phyloP scores from a whole-genome alignment of 2,329 filamentous ascomycete species.

The Ophiostoma perfectum region DNA sequence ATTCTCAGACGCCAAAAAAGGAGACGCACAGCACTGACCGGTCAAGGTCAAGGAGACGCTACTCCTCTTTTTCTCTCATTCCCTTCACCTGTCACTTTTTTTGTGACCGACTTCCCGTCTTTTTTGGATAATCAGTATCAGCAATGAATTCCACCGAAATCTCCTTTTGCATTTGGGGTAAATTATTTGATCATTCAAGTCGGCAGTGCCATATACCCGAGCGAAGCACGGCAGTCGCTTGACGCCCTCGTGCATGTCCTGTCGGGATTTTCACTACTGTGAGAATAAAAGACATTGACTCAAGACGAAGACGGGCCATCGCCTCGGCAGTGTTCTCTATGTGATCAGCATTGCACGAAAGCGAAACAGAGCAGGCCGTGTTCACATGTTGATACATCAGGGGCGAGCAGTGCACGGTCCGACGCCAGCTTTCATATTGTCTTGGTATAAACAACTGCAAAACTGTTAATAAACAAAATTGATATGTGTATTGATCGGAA shows the following conservation, averaged over 20 bases:
- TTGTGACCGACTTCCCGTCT: neutral
- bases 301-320: too few relatives aligned
- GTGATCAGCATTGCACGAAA: neutral
- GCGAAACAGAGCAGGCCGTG: neutral
- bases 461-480: neutral
- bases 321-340: neutral
- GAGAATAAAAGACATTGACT: too few relatives aligned
- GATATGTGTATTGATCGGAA: neutral
- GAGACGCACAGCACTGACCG: neutral
- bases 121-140: neutral
- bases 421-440: neutral
- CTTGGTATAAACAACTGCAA: neutral
- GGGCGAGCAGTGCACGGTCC: neutral
- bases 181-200: neutral
- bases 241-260: too few relatives aligned
- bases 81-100: slow-evolving; percentile 1
- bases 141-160: neutral
- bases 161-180: neutral
- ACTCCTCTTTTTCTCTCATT: slow-evolving; percentile 2
- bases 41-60: slow-evolving; percentile 4
- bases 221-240: neutral
- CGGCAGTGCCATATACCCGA: neutral
- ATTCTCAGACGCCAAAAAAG: neutral
- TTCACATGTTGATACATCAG: neutral
- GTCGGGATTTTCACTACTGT: too few relatives aligned